Evolutionary conservation across 495 filamentous ascomycete species (phyloP).

Genomic region (Letharia lupina): DNA sequence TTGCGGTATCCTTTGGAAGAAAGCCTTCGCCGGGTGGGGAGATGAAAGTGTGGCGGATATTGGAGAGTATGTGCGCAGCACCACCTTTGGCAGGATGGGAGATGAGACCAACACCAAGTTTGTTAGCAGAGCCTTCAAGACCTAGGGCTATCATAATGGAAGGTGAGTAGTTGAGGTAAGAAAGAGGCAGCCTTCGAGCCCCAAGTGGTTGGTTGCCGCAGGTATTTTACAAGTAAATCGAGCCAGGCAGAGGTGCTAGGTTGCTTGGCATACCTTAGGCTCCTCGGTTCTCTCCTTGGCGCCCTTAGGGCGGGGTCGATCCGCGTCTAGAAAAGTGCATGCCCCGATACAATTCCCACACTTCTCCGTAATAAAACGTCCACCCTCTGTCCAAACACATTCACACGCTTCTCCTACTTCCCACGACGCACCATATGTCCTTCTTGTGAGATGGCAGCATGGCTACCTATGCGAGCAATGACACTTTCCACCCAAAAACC

Average conservation of each 20-base stretch:
- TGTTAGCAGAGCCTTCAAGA: constrained; percentile 96
- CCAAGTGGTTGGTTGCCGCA: no score
- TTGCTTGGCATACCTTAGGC: no score
- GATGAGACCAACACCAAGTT: constrained; percentile 90
- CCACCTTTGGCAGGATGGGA: constrained; percentile 58
- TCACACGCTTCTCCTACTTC: not conserved
- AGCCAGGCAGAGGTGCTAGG: no score
- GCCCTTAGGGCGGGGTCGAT: not conserved
- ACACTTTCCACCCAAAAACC: constrained; percentile 41
- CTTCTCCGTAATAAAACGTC: not conserved
- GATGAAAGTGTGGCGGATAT: constrained; percentile 87
- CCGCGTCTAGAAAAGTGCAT: not conserved
- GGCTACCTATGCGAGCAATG: constrained; percentile 9
- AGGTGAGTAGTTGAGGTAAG: not conserved
- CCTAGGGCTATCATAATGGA: constrained; percentile 70
- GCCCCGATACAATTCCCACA: not conserved
- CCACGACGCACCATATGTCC: not conserved
- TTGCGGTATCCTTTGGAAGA: constrained; percentile 90
- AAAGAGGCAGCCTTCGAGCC: no score
- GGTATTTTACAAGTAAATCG: no score
- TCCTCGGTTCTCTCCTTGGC: not conserved
- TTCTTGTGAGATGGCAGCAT: constrained; percentile 12
- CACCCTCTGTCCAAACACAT: not conserved
- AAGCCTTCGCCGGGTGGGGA: constrained; percentile 92
- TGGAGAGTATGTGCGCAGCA: constrained; percentile 72